Evolutionary conservation across 192 early-diverging fungal species (phyloP), one percentile per base, ranked within the genome.

Genomic region (Backusella australiensis): DNA sequence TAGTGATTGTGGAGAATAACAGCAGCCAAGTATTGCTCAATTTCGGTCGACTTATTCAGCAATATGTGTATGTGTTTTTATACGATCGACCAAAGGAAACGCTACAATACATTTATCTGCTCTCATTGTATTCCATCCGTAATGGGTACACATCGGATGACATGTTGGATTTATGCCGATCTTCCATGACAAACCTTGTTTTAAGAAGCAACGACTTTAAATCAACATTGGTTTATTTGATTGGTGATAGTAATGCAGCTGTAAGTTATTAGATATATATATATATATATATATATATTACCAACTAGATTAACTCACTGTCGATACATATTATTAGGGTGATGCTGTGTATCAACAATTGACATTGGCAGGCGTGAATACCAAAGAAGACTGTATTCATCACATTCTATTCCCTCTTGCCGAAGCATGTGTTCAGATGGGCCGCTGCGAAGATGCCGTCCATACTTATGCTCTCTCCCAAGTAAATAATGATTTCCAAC

Each of bases 381-480:
- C 78, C 35, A 75, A 83, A 36, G 82, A 84, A 19, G 93, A 93
- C 68, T 91, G 94, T 76, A 74, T 93, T 41, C 85, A 89, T 35
- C 71, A 85, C 4, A 90, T 98, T 35, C 81, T 92, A 7, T 77
- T 87, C 6, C 85, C 86, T 44, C 85, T 94, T 29, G 96, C 95
- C 3, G 85, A 91, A 75, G 85, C 89, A 38, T 92, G 90, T 69
- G 91, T 89, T 44, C 85, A 88, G 42, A 88, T 91, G 67, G 93
- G 93, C 0, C 85, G 87, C 3, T 85, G 93, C 44, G 85, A 82
- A 19, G 94, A 96, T 76, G 91, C 94, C 1, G 88, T 96, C 34
- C 77, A 91, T 75, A 80, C 97, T 41, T 94, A 91, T 74, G 87
- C 95, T 77, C 86, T 96, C 41, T 92, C 90, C 4, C 88, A 89